Evolutionary conservation across 169 alveolate species (phyloP), one percentile per base, ranked within the genome.

Genomic region (Plasmodium coatneyi): DNA sequence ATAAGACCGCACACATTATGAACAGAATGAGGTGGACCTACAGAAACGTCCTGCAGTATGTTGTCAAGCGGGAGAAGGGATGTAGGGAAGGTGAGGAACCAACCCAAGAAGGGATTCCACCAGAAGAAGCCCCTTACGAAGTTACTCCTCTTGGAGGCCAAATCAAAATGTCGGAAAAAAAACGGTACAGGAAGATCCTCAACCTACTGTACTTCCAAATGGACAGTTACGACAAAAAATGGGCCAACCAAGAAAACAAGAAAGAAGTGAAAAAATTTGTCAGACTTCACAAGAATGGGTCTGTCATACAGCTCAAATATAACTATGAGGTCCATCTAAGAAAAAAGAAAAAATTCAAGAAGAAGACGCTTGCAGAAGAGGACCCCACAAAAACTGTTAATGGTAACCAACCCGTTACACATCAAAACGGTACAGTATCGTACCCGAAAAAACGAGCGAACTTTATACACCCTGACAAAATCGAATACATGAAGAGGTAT

Each of bases 291-390:
- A 28, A n/a, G 9, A 66, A 80, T 66, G 94, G 91, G n/a, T 79
- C 89, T 80, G 72, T 89, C 52, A 89, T 89, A 89, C 94, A 89
- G 34, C 36, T 89, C 78, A 80, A 89, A 39, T 89, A 89, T 80
- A 89, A 89, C 46, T 60, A 25, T 34, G 90, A 89, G 49, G 30
- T 43, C 6, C 60, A 14, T 28, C 19, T 39, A 30, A 54, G 94
- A 36, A 60, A 39, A 70, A 80, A 80, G 25, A 39, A 89, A 34
- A 83, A 83, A 16, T 6, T 16, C 28, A 80, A 80, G n/a, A 39
- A 80, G 7, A 19, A 41, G 30, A 80, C 46, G 3, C 46, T 6
- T 5, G 0, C 19, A 5, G 10, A 46, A 81, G 39, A 36, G 25
- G 41, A 14, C 5, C 10, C 36, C 60, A 25, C 41, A 83, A 71